Evolutionary conservation across 768 basidiomycete species (phyloP), one percentile per base, ranked within the genome.

Genomic region (Podaxis rugospora): DNA sequence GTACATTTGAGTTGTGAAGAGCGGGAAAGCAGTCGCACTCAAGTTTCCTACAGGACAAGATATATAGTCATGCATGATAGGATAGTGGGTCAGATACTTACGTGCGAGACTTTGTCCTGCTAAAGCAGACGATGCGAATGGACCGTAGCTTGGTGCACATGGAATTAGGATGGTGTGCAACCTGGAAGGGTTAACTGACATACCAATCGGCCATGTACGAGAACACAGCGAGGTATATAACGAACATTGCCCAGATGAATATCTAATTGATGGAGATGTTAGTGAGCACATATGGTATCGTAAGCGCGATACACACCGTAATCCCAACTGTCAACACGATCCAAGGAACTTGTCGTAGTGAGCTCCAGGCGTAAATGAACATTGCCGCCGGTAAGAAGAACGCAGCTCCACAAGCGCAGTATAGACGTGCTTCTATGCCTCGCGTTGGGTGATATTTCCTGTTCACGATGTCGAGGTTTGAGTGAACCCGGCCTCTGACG

Each of bases 311-410:
- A 62, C 73, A 5, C 66, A 76, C 75, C 13, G 68, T 70, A 11
- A 88, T 78, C 1, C 82, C 89, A 28, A 89, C 78, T 16, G 76
- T 76, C 23, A 82, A 77, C 0, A 72, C 83, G 39, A 87, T 82
- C 89, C 90, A 92, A 59, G 78, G 80, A 2, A 90, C 76, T 13
- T 65, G 65, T 0, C 78, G 57, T 62, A 76, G 81, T n/a, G 84
- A 82, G 1, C 85, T 83, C 84, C 88, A 90, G 0, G 86, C 89
- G 64, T 86, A 92, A 36, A 90, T 83, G 71, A 90, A 82, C 80
- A 89, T 85, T 14, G 80, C 82, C 0, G 70, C 63, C 0, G 88
- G 87, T 44, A 87, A 75, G 7, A 84, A 65, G 47, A 87, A 50
- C 0, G 78, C 81, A 0, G 84, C 84, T 36, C 77, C 68, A 64